Evolutionary conservation across 2,329 filamentous ascomycete genomes (phyloP), one percentile per base, ranked within the genome.

Genomic region (Talaromyces rugulosus): DNA sequence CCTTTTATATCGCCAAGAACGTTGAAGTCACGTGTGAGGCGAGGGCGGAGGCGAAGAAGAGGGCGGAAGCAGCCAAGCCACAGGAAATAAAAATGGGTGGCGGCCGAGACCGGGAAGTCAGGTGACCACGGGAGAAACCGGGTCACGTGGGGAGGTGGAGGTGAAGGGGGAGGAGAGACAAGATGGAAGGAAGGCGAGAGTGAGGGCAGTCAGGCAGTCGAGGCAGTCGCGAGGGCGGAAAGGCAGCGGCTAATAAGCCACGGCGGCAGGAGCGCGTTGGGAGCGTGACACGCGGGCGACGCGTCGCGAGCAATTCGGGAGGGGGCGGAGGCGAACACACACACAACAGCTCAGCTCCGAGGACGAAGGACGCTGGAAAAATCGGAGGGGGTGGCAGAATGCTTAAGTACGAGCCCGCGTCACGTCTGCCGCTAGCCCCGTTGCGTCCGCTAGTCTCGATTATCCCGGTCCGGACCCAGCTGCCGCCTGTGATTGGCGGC

Each of bases 1-100:
- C 6, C 68, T 71, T 78, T 77, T 78, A 78, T 78, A 76, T 70
- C 70, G 76, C 76, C 76, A 78, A 78, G 75, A 75, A 63, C 23
- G 50, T 50, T 30, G 1, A 9, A 36, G 65, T 78, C 76, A 78
- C 76, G 76, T 78, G 76, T 60, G 66, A 63, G 70, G 67, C 67
- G 64, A 61, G 28, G 56, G 56, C 56, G 64, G 57, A 63, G 63
- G 58, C 59, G 62, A 63, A 63, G 44, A 61, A 63, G 58, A 44
- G 64, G 62, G 58, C 62, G 58, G 52, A 60, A 62, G 63, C 64
- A 60, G 62, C 57, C 56, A 65, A 61, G 64, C 59, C 56, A 47
- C 44, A 33, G 11, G 31, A 33, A 9, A 33, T 7, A 40, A n/a
- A 8, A n/a, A 40, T 23, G 23, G 23, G 23, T 23, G 23, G 23